Percentiles rank a stretch among this genome's conserved stretches.
These are phyloP conservation scores for Exserohilum turcica DNA, from an alignment of 2,329 filamentous ascomycete genomes.

Conservation along the genomic window DNA sequence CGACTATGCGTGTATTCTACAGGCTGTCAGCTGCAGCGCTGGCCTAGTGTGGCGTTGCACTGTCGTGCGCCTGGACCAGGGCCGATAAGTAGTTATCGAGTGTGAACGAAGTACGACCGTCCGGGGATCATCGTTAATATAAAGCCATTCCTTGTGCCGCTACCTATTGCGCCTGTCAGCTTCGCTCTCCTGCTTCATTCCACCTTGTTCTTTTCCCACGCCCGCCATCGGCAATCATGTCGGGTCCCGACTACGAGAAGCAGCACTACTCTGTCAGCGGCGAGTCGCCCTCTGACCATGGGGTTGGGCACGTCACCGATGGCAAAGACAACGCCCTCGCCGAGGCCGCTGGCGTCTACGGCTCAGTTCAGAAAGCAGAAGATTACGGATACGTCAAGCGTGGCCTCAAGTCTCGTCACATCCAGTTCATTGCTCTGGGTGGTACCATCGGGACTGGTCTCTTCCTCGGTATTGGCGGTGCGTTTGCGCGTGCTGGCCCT, in stretches of 20 bases:
- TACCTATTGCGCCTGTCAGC: conserved; percentile 15
- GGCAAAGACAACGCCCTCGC: conserved; percentile 37
- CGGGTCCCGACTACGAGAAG: conserved; percentile 34
- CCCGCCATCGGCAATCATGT: conserved; percentile 21
- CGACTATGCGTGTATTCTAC: conserved; percentile 19
- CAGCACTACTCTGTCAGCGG: conserved; percentile 28
- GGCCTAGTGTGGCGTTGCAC: conserved; percentile 8
- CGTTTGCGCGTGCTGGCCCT: conserved; percentile 42
- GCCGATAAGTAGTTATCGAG: conserved; percentile 3
- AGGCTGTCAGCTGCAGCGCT: conserved; percentile 19
- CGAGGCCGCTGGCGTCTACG: conserved; percentile 60
- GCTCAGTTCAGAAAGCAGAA: conserved; percentile 54
- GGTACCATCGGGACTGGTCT: conserved; percentile 57
- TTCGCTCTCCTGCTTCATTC: conserved; percentile 21
- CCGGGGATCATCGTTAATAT: conserved; percentile 22
- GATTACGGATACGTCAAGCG: conserved; percentile 17
- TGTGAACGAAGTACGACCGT: conserved; percentile 21
- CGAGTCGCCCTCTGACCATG: conserved; percentile 24
- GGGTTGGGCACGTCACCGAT: conserved; percentile 31
- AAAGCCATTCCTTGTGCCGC: conserved; percentile 34
- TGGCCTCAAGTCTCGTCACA: conserved; percentile 59
- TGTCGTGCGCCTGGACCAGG: background rate
- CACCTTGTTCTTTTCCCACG: background rate
- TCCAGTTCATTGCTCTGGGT: conserved; percentile 64
- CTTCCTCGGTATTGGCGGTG: conserved; percentile 42